These are phyloP conservation scores for Colletotrichum trifolii DNA, from an alignment of 2,329 filamentous ascomycete genomes.

Conservation along the genomic window DNA sequence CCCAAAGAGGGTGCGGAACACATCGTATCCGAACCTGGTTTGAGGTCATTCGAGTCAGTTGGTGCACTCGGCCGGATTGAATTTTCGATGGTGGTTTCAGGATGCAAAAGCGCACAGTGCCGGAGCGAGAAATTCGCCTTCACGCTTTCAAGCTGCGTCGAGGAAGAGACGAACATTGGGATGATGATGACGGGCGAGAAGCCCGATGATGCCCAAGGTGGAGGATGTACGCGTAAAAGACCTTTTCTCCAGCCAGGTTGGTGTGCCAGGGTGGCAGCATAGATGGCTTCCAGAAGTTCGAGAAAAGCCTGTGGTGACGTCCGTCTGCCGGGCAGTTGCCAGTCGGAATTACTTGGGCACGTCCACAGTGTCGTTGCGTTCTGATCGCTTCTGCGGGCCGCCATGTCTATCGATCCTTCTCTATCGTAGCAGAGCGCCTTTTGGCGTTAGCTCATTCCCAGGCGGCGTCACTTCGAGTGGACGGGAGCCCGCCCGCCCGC, in stretches of 20 bases:
- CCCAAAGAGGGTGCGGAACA: slow-evolving; percentile 30
- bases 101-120: slow-evolving; percentile 14
- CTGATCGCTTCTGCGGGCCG: background rate
- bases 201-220: slow-evolving; percentile 36
- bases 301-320: slow-evolving; percentile 13
- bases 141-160: background rate
- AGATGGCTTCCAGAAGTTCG: slow-evolving; percentile 31
- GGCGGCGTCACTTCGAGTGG: slow-evolving; percentile 1
- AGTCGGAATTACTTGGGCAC: slow-evolving; percentile 11
- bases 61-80: slow-evolving; percentile 26
- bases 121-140: slow-evolving; percentile 26
- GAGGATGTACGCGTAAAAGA: slow-evolving; percentile 13
- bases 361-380: background rate
- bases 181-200: slow-evolving; percentile 9
- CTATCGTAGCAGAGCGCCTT: background rate
- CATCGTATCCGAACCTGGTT: slow-evolving; percentile 12
- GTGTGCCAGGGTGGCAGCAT: slow-evolving; percentile 4
- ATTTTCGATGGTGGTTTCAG: slow-evolving; percentile 36
- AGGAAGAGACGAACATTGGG: slow-evolving; percentile 34
- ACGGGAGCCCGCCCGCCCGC: background rate
- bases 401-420: background rate
- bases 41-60: slow-evolving; percentile 26
- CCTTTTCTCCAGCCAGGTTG: slow-evolving; percentile 26
- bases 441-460: too few species aligned
- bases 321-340: background rate